Conservation (phyloP, 2,329 filamentous ascomycete genomes). For the Verticillium isaacii region DNA sequence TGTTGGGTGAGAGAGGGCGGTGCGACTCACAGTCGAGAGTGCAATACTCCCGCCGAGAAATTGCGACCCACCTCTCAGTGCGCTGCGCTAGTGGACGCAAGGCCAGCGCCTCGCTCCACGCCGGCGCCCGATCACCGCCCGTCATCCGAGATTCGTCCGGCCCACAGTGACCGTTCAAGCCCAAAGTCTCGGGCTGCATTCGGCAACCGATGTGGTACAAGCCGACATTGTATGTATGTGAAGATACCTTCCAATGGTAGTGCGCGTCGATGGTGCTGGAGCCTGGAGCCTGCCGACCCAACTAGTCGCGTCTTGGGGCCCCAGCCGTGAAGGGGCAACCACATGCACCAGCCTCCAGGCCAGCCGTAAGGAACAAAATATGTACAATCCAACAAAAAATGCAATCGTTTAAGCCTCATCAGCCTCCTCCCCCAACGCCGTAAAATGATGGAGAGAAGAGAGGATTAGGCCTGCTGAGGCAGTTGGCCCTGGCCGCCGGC, state of each 20-base stretch:
- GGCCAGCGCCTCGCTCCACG: not conserved
- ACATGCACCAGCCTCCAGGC: not conserved
- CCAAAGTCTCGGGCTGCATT: not conserved
- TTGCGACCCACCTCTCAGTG: not conserved
- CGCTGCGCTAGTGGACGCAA: not conserved
- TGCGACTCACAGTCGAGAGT: not conserved
- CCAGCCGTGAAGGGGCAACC: not conserved
- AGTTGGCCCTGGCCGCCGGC: constrained; percentile 19
- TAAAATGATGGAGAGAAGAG: constrained; percentile 1
- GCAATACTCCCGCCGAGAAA: not conserved
- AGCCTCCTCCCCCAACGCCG: constrained; percentile 7
- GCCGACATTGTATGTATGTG: constrained; percentile 12
- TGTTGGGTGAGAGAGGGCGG: not conserved
- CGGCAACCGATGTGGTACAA: constrained; percentile 8
- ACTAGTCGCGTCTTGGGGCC: constrained; percentile 9
- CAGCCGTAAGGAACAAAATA: constrained; percentile 9
- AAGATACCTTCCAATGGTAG: constrained; percentile 9
- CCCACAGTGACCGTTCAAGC: not conserved
- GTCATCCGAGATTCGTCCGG: not conserved
- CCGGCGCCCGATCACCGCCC: not conserved
- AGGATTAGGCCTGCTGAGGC: constrained; percentile 22
- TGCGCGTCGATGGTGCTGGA: constrained; percentile 3
- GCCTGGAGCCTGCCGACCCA: constrained; percentile 9
- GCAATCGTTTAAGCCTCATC: not conserved
- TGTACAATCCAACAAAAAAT: constrained; percentile 15